phyloP scores from a whole-genome alignment of 352 stramenopile genomes.

The Salisapilia sapeloensis region DNA sequence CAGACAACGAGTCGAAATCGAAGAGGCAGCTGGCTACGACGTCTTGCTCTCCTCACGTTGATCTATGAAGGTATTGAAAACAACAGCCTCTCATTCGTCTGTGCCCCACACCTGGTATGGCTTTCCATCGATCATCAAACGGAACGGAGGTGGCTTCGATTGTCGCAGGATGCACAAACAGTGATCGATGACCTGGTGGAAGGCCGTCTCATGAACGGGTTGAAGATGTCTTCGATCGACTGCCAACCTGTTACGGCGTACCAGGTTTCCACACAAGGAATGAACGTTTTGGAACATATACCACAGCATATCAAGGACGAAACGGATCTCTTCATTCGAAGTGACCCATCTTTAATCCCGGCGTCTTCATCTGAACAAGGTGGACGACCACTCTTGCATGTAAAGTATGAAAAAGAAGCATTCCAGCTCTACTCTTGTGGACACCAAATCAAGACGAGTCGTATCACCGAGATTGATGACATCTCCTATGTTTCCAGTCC shows the following conservation, averaged over 20 bases:
- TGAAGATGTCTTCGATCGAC: slow-evolving; percentile 85
- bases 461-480: slow-evolving; percentile 93
- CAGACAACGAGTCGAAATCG: slow-evolving; percentile 69
- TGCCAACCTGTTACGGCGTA: slow-evolving; percentile 94
- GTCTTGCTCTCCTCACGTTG: slow-evolving; percentile 88
- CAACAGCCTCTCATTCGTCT: slow-evolving; percentile 91
- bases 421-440: slow-evolving; percentile 49
- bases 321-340: slow-evolving; percentile 18
- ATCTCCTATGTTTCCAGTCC: slow-evolving; percentile 95
- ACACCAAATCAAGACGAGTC: slow-evolving; percentile 75
- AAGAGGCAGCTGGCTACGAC: slow-evolving; percentile 89
- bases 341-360: not conserved
- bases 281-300: slow-evolving; percentile 82
- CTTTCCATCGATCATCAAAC: slow-evolving; percentile 80
- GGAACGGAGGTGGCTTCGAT: slow-evolving; percentile 74
- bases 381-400: slow-evolving; percentile 11
- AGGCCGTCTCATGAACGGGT: slow-evolving; percentile 88
- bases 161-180: slow-evolving; percentile 91
- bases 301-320: slow-evolving; percentile 51
- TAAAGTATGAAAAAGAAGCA: slow-evolving; percentile 50
- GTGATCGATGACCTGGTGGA: slow-evolving; percentile 93
- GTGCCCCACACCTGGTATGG: slow-evolving; percentile 84
- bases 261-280: slow-evolving; percentile 82
- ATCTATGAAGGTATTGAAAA: slow-evolving; percentile 93
- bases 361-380: slow-evolving; percentile 1